These are phyloP conservation scores for Plasmodium inui DNA, from an alignment of 169 alveolate genomes.

Conservation along the genomic window DNA sequence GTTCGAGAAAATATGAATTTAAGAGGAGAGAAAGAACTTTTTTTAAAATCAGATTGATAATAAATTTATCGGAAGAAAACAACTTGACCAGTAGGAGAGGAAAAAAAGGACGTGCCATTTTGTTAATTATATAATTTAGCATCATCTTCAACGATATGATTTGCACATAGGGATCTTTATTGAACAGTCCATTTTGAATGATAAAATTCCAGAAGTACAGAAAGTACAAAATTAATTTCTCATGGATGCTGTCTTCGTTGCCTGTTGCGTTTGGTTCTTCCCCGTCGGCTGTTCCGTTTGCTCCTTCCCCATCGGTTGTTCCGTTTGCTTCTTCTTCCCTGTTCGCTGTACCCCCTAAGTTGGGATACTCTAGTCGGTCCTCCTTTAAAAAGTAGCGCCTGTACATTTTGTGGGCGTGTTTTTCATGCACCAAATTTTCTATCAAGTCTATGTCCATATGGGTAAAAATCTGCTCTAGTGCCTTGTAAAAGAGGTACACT, in stretches of 20 bases:
- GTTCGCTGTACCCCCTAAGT: background rate
- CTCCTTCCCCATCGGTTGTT: too few relatives aligned
- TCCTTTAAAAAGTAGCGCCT: conserved; percentile 8
- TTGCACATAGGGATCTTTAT: conserved; percentile 70
- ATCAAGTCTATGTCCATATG: conserved; percentile 31
- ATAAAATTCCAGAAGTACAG: conserved; percentile 68
- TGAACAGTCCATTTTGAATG: conserved; percentile 33
- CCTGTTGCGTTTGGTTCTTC: background rate
- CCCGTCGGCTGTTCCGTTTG: too few relatives aligned
- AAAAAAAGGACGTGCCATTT: conserved; percentile 29
- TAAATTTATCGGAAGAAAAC: conserved; percentile 25
- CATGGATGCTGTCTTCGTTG: background rate
- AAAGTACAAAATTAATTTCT: conserved; percentile 45
- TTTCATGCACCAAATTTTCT: conserved; percentile 21
- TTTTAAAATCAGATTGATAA: conserved; percentile 65
- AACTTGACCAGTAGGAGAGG: conserved; percentile 63
- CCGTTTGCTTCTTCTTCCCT: too few relatives aligned
- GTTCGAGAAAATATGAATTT: conserved; percentile 61
- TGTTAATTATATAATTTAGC: conserved; percentile 49
- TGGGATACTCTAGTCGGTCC: background rate
- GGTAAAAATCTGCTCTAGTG: conserved; percentile 51
- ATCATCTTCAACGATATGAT: conserved; percentile 52
- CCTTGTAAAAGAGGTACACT: conserved; percentile 49
- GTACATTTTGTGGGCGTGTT: conserved; percentile 34
- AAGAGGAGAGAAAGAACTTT: conserved; percentile 59